Base-by-base conservation (phyloP, 2,329 filamentous ascomycete genomes). In the Verticillium nonalfalfae region DNA sequence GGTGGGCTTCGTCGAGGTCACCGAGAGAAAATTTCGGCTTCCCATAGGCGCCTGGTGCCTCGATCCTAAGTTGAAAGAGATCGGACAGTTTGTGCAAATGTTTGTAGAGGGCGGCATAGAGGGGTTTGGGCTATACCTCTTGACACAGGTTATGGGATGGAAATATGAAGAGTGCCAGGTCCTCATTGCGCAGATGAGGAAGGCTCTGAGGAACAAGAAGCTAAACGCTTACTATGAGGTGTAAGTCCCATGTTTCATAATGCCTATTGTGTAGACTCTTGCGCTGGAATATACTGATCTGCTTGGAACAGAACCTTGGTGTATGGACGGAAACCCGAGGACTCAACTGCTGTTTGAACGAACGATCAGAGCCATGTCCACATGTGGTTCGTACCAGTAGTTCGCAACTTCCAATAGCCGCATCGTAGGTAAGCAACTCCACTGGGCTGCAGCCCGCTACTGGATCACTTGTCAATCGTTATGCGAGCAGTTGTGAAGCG, bases 131-230 rank as follows among this genome's bases (percentile, higher is more conserved):
- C 60, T 69, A 26, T 71, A 67, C 38, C 57, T 73, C 62, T 62
- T 72, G n/a, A 68, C 63, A 10, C 67, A 70, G 54, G 61, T 74
- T 6, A 65, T 72, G 65, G 65, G 66, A 15, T 71, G 68, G 70
- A 65, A 67, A 15, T 65, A 67, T 26, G 60, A 60, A 1, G 63
- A 68, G 26, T 65, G 69, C 3, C 66, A 69, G 57, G 55, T 66
- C 0, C 68, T 72, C 9, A 61, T 70, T 1, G 62, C 65, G 15
- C 63, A 68, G 35, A 72, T 70, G 66, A 65, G 70, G 14, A 57
- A 45, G 13, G 62, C 62, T 34, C 34, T 59, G 4, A 60, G 59
- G 54, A 64, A 54, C 4, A 64, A 40, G 40, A 38, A 56, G 2
- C 62, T 62, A 38, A 61, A 58, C 54, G 33, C 31, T 2, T 64